Evolutionary conservation across 176 grass and related monocot species (phyloP).

Genomic region (Hsuehochloa calcarea): DNA sequence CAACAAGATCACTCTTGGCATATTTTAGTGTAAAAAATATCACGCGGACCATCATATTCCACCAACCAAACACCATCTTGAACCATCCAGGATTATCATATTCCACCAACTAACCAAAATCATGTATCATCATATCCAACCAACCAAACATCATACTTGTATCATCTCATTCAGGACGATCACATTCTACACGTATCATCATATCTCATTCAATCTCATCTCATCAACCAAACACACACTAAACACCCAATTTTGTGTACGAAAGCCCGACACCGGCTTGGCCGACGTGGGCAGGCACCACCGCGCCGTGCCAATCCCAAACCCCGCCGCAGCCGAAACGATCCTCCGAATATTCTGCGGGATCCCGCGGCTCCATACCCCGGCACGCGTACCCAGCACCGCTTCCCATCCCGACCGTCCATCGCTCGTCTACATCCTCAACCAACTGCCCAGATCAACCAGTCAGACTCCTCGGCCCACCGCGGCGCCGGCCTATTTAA

Average conservation of each 20-base stretch:
- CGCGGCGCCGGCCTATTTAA: background rate
- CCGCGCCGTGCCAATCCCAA: conserved; percentile 18
- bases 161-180: too few species aligned
- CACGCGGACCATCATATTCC: too few species aligned
- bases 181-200: too few species aligned
- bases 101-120: too few species aligned
- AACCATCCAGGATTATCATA: too few species aligned
- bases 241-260: background rate
- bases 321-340: conserved; percentile 4
- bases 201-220: too few species aligned
- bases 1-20: too few species aligned
- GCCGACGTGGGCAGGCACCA: background rate
- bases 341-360: conserved; percentile 42
- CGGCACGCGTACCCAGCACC: background rate
- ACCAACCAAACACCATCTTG: too few species aligned
- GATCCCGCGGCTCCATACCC: conserved; percentile 5
- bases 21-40: too few species aligned
- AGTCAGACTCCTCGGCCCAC: background rate
- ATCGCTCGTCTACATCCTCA: background rate
- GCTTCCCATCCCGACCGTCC: background rate
- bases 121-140: too few species aligned
- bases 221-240: too few species aligned
- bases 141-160: too few species aligned
- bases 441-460: background rate
- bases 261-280: background rate